phyloP scores from a whole-genome alignment of 176 grass and related monocot genomes.

The Carex littledalei region DNA sequence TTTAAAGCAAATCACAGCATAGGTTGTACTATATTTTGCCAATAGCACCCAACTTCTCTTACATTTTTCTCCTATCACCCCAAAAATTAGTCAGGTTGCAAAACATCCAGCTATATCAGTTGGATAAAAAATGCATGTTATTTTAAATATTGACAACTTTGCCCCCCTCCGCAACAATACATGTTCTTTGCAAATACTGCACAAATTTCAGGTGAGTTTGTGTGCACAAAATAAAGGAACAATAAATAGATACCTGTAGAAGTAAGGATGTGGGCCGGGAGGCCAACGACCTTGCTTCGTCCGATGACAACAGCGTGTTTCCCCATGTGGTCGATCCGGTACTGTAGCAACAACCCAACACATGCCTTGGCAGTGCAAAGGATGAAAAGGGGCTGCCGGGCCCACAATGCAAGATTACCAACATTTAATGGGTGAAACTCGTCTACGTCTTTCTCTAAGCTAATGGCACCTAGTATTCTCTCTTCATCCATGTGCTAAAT shows the following conservation, averaged over 20 bases:
- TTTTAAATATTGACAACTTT: neutral
- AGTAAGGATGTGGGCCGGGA: slow-evolving; percentile 85
- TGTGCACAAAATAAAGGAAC: neutral
- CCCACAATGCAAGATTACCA: slow-evolving; percentile 81
- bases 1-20: too few species aligned
- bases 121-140: neutral
- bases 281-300: slow-evolving; percentile 89
- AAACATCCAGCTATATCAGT: neutral
- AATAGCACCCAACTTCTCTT: neutral
- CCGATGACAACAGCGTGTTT: slow-evolving; percentile 86
- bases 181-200: neutral
- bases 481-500: slow-evolving; percentile 89
- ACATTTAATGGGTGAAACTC: slow-evolving; percentile 87
- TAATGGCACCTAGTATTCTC: slow-evolving; percentile 57
- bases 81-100: neutral
- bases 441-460: slow-evolving; percentile 86
- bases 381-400: slow-evolving; percentile 62
- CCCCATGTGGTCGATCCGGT: slow-evolving; percentile 61
- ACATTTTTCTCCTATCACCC: neutral
- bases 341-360: slow-evolving; percentile 60
- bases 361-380: slow-evolving; percentile 92
- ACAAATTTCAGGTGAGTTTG: neutral
- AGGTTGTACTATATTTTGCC: too few species aligned
- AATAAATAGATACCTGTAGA: slow-evolving; percentile 50
- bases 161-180: too few species aligned